Percentiles rank a stretch among this genome's conserved stretches.
Conservation (phyloP, 2,329 filamentous ascomycete species). For the Microascus cirrosus region DNA sequence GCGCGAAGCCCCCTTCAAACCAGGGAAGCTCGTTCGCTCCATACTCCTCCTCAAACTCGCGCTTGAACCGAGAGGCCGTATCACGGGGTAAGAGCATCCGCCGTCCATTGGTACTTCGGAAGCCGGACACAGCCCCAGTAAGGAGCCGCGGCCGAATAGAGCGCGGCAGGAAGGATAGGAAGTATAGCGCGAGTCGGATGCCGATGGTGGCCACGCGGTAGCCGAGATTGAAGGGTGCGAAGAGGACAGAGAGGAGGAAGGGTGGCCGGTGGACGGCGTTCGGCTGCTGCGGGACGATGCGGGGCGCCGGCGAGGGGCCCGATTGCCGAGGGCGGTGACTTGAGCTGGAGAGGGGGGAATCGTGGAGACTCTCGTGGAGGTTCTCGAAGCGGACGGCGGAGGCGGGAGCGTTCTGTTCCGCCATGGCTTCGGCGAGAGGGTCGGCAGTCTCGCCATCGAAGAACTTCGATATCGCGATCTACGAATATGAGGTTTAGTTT, state of each 20-base stretch:
- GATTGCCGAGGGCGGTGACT: conserved; percentile 7
- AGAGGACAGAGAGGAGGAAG: conserved; percentile 62
- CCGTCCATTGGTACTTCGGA: conserved; percentile 55
- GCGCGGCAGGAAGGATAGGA: conserved; percentile 72
- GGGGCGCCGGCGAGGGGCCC: conserved; percentile 58
- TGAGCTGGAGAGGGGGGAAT: conserved; percentile 13
- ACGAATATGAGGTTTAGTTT: conserved; percentile 4
- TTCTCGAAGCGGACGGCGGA: conserved; percentile 61
- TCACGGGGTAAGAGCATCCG: conserved; percentile 75
- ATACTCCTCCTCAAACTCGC: conserved; percentile 93
- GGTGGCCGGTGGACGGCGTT: conserved; percentile 60
- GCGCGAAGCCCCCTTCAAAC: conserved; percentile 80
- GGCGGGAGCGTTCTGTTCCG: conserved; percentile 51
- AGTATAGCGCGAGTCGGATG: conserved; percentile 62
- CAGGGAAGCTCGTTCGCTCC: conserved; percentile 63
- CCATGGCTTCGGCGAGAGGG: conserved; percentile 64
- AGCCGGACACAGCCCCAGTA: conserved; percentile 40
- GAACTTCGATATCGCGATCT: conserved; percentile 96
- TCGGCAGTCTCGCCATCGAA: conserved; percentile 91
- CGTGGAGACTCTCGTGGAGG: conserved; percentile 49
- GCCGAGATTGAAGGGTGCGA: conserved; percentile 61
- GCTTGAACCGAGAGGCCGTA: conserved; percentile 75
- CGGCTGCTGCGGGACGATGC: conserved; percentile 64
- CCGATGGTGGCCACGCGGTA: conserved; percentile 60
- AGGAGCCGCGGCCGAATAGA: conserved; percentile 43